Evolutionary conservation across 805 yeast genomes (phyloP).

Genomic region (Huiozyma naganishii): DNA sequence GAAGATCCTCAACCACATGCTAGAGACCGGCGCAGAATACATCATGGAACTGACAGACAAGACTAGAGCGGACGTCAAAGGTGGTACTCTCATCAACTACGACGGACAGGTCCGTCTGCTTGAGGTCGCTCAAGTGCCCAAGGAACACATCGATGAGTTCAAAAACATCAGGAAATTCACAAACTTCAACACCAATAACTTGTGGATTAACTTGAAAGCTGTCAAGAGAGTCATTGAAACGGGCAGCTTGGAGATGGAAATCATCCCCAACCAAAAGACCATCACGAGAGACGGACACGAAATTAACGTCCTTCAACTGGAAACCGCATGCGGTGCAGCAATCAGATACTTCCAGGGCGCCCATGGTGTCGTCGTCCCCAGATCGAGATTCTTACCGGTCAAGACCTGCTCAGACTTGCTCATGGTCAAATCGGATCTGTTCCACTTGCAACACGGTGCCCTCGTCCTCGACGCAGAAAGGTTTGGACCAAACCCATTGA

Average conservation of each 20-base stretch:
- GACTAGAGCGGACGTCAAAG: constrained; percentile 98
- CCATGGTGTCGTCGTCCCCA: constrained; percentile 96
- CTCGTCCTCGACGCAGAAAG: constrained; percentile 73
- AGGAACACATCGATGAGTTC: constrained; percentile 96
- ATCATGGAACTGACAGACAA: constrained; percentile 98
- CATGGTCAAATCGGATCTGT: constrained; percentile 90
- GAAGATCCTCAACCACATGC: constrained; percentile 83
- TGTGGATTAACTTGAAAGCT: constrained; percentile 94
- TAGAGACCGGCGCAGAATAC: constrained; percentile 84
- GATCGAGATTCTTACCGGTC: constrained; percentile 95
- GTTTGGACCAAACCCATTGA: constrained; percentile 85
- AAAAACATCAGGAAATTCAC: constrained; percentile 95
- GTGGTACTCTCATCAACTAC: constrained; percentile 95
- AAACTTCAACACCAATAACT: constrained; percentile 94
- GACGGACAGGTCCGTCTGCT: constrained; percentile 88
- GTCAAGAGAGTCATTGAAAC: constrained; percentile 83
- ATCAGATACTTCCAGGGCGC: constrained; percentile 91
- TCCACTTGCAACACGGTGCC: constrained; percentile 84
- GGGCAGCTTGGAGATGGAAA: constrained; percentile 77
- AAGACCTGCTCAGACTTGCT: constrained; percentile 93
- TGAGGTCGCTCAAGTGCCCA: constrained; percentile 91
- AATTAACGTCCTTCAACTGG: constrained; percentile 82
- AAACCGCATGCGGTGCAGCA: constrained; percentile 99
- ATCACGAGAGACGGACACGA: constrained; percentile 68
- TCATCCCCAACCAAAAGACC: constrained; percentile 88